Percentiles rank a stretch among this genome's conserved stretches.
Conservation (phyloP, 306 rosid genomes). For the Quercus bicolor region DNA sequence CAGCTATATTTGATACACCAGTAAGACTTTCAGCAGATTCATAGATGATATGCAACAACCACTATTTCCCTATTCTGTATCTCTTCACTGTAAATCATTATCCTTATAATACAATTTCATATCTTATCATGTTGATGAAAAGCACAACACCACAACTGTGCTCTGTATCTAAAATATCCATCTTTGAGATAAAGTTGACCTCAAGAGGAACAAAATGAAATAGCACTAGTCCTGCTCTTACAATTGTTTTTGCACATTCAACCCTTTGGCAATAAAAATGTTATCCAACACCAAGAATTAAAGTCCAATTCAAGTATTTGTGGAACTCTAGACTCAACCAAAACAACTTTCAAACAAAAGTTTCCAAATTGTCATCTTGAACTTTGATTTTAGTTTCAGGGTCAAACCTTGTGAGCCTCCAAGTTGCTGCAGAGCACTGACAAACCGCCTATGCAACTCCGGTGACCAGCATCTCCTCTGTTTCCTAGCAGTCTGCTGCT, state of each 20-base stretch:
- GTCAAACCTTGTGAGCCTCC: conserved; percentile 95
- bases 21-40: conserved; percentile 9
- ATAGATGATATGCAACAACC: conserved; percentile 20
- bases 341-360: not conserved
- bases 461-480: conserved; percentile 99
- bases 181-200: conserved; percentile 8
- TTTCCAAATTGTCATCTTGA: not conserved
- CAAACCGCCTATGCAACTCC: conserved; percentile 79
- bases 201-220: not conserved
- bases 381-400: conserved; percentile 8
- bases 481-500: conserved; percentile 61
- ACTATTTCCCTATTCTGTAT: conserved; percentile 3
- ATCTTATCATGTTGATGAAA: conserved; percentile 4
- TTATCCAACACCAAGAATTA: conserved; percentile 1
- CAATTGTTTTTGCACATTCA: conserved; percentile 1
- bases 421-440: conserved; percentile 85
- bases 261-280: conserved; percentile 5
- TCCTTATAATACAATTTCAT: conserved; percentile 20
- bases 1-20: conserved; percentile 9
- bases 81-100: conserved; percentile 9
- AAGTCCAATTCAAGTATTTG: conserved; percentile 22
- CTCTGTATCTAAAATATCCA: conserved; percentile 24
- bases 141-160: conserved; percentile 9
- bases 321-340: conserved; percentile 2
- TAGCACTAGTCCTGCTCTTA: not conserved